Base-by-base conservation (phyloP, 1,139 yeast species). In the Scheffersomyces insectosa region DNA sequence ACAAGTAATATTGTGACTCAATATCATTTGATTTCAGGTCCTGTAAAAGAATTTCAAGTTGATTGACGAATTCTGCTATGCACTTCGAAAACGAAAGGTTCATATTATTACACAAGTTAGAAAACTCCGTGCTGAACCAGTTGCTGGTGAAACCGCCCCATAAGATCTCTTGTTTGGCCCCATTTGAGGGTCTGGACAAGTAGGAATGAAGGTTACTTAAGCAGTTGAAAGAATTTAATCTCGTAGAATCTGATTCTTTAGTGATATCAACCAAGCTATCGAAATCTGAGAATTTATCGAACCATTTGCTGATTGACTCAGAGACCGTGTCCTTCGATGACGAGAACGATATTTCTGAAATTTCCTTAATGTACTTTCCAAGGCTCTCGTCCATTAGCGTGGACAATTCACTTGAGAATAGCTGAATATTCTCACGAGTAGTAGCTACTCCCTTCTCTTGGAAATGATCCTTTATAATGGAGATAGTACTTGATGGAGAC, bases 341-440 rank as follows among this genome's bases (percentile, higher is more conserved):
- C 4, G 40, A 46, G 7, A 33, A 14, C 34, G 39, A 15, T 39
- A 41, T 28, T 8, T 30, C 29, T 32, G 43, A 38, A 2, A 52
- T 42, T 10, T 42, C 37, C 3, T 33, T 36, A 28, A 53, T 46
- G 39, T 69, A 69, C n/a, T 44, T 37, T 23, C 60, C 64, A 41
- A 66, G 49, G 38, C 65, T 57, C 3, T 46, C 44, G 37, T 67
- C 71, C 52, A 67, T 64, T 29, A 58, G 43, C 10, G 51, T 55
- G 5, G 60, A 52, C n/a, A 63, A 42, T 3, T 59, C 60, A 14
- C 39, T 41, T 1, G 64, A 55, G 46, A 60, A 66, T 27, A 59
- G 42, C 14, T 25, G 13, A 23, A 45, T 20, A 11, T 33, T 37
- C 4, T 14, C 16, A 9, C 44, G 40, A 16, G 42, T 47, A 3